phyloP scores from a whole-genome alignment of 352 stramenopile species.

The Globisporangium apiculatum region DNA sequence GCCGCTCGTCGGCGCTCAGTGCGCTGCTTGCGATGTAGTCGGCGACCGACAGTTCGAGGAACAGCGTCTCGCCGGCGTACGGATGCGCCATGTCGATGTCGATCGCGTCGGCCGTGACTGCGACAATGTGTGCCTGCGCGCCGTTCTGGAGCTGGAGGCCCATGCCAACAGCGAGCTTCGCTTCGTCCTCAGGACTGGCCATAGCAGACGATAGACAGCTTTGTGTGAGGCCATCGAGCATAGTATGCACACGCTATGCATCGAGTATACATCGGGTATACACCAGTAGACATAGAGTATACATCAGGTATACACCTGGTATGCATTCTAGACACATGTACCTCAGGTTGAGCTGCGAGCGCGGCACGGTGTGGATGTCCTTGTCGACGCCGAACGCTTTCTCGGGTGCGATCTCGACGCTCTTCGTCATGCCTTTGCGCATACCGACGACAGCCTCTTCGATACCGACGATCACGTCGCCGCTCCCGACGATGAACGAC shows the following conservation, averaged over 20 bases:
- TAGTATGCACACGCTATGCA: neutral
- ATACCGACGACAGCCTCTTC: conserved; percentile 67
- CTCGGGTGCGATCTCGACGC: conserved; percentile 45
- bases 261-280: too few species aligned
- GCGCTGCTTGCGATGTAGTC: conserved; percentile 43
- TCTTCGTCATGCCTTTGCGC: conserved; percentile 55
- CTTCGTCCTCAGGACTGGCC: conserved; percentile 49
- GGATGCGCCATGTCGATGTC: conserved; percentile 72
- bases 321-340: conserved; percentile 7
- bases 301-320: too few species aligned
- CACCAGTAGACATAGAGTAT: too few species aligned
- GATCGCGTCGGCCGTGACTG: conserved; percentile 58
- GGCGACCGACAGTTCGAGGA: conserved; percentile 61
- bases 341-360: conserved; percentile 66
- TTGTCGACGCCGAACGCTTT: conserved; percentile 64
- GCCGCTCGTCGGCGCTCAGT: conserved; percentile 41
- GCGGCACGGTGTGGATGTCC: conserved; percentile 54
- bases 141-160: conserved; percentile 53
- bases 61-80: conserved; percentile 75
- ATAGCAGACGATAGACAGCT: neutral
- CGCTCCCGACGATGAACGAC: conserved; percentile 64
- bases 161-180: conserved; percentile 55
- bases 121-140: conserved; percentile 55
- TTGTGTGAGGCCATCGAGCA: neutral
- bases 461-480: conserved; percentile 62